Evolutionary conservation across 805 yeast species (phyloP), one percentile per base, ranked within the genome.

Genomic region (Priceomyces haplophilus): DNA sequence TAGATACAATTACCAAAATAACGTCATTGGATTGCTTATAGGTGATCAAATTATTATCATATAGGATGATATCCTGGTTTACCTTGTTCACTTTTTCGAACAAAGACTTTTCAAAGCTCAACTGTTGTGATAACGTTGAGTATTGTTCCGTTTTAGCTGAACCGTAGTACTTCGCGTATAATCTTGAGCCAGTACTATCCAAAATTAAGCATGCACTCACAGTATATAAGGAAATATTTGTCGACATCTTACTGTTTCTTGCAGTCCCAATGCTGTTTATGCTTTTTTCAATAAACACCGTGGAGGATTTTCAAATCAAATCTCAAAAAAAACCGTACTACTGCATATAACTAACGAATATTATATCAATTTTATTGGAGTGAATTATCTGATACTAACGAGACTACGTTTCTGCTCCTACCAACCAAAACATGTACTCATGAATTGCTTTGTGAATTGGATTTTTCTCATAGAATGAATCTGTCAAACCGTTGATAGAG

Each of bases 11-110:
- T 52, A 84, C 80, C 42, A 93, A 62, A 19, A 85, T 64, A 34
- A 84, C 76, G 60, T 93, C 98, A 41, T 87, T 75, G 46, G 78
- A 71, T 63, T 89, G 95, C 64, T 87, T 89, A 68, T 89, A 93
- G n/a, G 88, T 83, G 31, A 90, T 82, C 47, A 88, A 72, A 51
- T 83, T 84, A 59, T 80, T 80, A 55, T 89, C 96, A 58, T 80
- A 84, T 35, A 93, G 72, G 47, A 88, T 66, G 42, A 93, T 80
- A 56, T 90, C 98, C 40, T 85, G 79, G 57, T 85, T 81, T 49
- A 82, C 82, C 56, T 88, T 87, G 63, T 78, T 78, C n/a, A 95
- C 83, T 64, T 90, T 93, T 35, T 67, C 61, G 55, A 83, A 83
- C 32, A 93, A 65, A 3, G 76, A 73, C 51, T 77, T 67, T 66